Percentiles rank a stretch among this genome's conserved stretches.
Conservation (phyloP, 495 filamentous ascomycete genomes). For the Pyrenula massariospora region DNA sequence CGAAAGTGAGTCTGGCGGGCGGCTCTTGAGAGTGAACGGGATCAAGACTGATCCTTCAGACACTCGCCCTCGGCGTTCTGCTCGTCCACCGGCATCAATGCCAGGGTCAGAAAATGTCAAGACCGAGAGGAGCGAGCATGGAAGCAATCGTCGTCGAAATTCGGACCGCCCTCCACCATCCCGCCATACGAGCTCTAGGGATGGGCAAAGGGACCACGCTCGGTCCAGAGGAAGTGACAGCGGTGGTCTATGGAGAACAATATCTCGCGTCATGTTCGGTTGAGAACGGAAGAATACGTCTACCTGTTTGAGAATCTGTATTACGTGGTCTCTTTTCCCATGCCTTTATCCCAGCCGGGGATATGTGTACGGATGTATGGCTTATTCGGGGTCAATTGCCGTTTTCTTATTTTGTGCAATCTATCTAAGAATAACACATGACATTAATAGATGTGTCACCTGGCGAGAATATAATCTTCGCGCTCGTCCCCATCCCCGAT, state of each 20-base stretch:
- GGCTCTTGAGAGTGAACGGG: slow-evolving; percentile 21
- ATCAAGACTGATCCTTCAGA: too few species aligned
- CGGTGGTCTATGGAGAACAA: not conserved
- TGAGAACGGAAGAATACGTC: not conserved
- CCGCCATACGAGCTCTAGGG: not conserved
- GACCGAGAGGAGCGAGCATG: not conserved
- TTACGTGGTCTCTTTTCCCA: not conserved
- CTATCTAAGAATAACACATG: too few species aligned
- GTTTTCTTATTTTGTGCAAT: too few species aligned
- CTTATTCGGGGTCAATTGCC: too few species aligned
- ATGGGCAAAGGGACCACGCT: not conserved
- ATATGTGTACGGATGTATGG: too few species aligned
- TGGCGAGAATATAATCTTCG: too few species aligned
- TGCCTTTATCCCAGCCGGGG: too few species aligned
- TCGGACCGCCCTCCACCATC: not conserved
- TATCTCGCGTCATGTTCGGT: not conserved
- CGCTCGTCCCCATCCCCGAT: too few species aligned
- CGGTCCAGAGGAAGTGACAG: not conserved
- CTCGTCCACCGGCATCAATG: not conserved
- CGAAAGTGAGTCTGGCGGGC: slow-evolving; percentile 22
- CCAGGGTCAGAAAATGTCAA: not conserved
- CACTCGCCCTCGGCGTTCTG: too few species aligned
- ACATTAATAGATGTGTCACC: too few species aligned
- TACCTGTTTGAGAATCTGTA: not conserved
- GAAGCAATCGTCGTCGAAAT: not conserved